These are phyloP conservation scores for Solanum arcanum DNA, from an alignment of 257 asterid genomes.

Conservation along the genomic window DNA sequence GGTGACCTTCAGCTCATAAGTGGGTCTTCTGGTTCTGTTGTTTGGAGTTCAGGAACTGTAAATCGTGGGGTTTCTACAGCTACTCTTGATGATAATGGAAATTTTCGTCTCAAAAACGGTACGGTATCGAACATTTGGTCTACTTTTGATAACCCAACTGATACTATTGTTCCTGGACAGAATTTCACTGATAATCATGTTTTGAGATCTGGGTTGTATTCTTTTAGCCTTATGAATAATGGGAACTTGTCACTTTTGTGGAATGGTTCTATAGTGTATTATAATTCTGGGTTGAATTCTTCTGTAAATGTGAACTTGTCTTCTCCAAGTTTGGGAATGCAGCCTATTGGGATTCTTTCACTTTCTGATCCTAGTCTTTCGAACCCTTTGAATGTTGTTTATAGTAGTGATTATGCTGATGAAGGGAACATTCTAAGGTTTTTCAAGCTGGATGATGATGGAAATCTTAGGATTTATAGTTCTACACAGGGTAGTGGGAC, in stretches of 20 bases:
- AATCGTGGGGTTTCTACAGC: slow-evolving; percentile 37
- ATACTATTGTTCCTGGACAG: slow-evolving; percentile 56
- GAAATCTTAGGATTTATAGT: slow-evolving; percentile 72
- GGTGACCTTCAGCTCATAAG: slow-evolving; percentile 55
- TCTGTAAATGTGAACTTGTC: slow-evolving; percentile 22
- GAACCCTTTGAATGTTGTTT: slow-evolving; percentile 26
- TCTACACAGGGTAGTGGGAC: slow-evolving; percentile 36
- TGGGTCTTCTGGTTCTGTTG: slow-evolving; percentile 8
- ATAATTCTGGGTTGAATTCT: slow-evolving; percentile 55
- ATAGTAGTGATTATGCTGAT: slow-evolving; percentile 57
- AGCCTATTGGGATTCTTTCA: slow-evolving; percentile 36
- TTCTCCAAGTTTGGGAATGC: slow-evolving; percentile 39
- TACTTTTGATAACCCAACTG: slow-evolving; percentile 61
- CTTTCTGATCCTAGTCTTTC: slow-evolving; percentile 39
- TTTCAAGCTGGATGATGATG: slow-evolving; percentile 55
- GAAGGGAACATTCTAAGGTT: slow-evolving; percentile 46
- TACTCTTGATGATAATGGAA: slow-evolving; percentile 50
- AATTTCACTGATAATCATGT: slow-evolving; percentile 13
- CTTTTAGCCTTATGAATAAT: slow-evolving; percentile 21
- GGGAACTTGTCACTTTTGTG: slow-evolving; percentile 64
- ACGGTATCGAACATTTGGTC: slow-evolving; percentile 52
- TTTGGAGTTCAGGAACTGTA: slow-evolving; percentile 60
- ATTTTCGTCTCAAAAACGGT: slow-evolving; percentile 43
- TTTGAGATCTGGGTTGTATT: slow-evolving; percentile 43
- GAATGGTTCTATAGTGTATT: slow-evolving; percentile 43